phyloP scores from a whole-genome alignment of 257 asterid genomes.

The Ballota nigra region DNA sequence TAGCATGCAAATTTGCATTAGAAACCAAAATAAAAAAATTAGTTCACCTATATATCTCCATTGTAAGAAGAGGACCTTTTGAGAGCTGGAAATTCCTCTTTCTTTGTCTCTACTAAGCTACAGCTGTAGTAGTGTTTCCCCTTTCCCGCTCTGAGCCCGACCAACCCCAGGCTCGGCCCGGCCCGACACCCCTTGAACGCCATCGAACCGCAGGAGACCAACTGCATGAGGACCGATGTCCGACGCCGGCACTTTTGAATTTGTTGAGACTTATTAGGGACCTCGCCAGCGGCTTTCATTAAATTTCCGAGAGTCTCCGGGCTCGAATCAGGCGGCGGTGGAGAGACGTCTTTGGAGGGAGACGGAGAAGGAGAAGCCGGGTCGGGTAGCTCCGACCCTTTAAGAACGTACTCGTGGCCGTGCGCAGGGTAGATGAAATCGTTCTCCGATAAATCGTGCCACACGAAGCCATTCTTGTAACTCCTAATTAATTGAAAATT shows the following conservation, averaged over 20 bases:
- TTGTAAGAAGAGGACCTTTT: conserved; percentile 73
- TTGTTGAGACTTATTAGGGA: conserved; percentile 1
- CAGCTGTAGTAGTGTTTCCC: conserved; percentile 68
- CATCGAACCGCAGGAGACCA: conserved; percentile 68
- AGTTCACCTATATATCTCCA: conserved; percentile 63
- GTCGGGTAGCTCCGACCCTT: conserved; percentile 57
- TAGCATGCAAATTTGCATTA: not conserved
- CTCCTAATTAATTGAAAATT: conserved; percentile 40
- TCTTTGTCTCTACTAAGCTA: conserved; percentile 56
- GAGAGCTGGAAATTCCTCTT: conserved; percentile 50
- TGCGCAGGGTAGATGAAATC: conserved; percentile 77
- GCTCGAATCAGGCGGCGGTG: conserved; percentile 73
- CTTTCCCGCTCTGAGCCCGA: conserved; percentile 41
- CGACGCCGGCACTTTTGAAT: conserved; percentile 25
- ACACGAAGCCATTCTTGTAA: conserved; percentile 77
- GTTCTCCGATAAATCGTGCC: conserved; percentile 85
- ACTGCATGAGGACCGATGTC: conserved; percentile 68
- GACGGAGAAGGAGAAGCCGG: conserved; percentile 31
- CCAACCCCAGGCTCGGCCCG: conserved; percentile 39
- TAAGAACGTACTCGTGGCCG: conserved; percentile 75
- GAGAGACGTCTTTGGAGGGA: too few species aligned
- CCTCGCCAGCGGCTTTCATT: conserved; percentile 56
- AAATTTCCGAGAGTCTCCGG: conserved; percentile 67
- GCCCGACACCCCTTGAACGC: conserved; percentile 70
- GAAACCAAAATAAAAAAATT: too few species aligned